A percentile compares a stretch with the other conserved stretches of the same genome.
phyloP scores from a whole-genome alignment of 176 grass and related monocot species.

The Triticum urartu region DNA sequence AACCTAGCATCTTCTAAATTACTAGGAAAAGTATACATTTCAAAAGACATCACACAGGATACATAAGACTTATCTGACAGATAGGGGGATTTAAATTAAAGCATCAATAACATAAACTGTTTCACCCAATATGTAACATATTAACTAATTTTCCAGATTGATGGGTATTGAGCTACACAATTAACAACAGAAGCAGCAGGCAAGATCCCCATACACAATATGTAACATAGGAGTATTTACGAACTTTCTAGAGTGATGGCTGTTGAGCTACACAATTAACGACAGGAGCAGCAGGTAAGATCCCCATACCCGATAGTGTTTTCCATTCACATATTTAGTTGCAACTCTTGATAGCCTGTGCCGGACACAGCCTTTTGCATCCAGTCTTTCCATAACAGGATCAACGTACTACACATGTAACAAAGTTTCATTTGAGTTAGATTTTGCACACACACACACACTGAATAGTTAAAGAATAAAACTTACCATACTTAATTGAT shows the following conservation, averaged over 20 bases:
- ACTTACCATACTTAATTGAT: slow-evolving; percentile 90
- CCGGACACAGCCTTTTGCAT: slow-evolving; percentile 79
- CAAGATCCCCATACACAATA: slow-evolving; percentile 1
- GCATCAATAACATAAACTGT: slow-evolving; percentile 1
- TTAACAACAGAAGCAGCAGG: slow-evolving; percentile 17
- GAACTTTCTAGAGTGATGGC: neutral
- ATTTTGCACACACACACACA: slow-evolving; percentile 13
- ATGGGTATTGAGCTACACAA: neutral
- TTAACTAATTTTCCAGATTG: neutral
- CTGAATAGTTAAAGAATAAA: slow-evolving; percentile 17
- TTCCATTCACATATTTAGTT: slow-evolving; percentile 88
- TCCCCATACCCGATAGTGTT: slow-evolving; percentile 78
- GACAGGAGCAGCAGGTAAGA: slow-evolving; percentile 23
- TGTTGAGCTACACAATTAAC: neutral
- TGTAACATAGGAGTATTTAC: neutral
- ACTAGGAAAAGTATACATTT: slow-evolving; percentile 6
- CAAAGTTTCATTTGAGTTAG: slow-evolving; percentile 26
- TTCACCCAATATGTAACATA: neutral
- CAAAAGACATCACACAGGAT: neutral
- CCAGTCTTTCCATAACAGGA: slow-evolving; percentile 91
- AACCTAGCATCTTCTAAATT: neutral
- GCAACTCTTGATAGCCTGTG: slow-evolving; percentile 88
- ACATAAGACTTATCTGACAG: neutral
- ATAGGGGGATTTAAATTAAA: neutral
- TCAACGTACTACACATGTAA: slow-evolving; percentile 80